Evolutionary conservation across 192 early-diverging fungal genomes (phyloP).

Genomic region (Podochytrium sp.): DNA sequence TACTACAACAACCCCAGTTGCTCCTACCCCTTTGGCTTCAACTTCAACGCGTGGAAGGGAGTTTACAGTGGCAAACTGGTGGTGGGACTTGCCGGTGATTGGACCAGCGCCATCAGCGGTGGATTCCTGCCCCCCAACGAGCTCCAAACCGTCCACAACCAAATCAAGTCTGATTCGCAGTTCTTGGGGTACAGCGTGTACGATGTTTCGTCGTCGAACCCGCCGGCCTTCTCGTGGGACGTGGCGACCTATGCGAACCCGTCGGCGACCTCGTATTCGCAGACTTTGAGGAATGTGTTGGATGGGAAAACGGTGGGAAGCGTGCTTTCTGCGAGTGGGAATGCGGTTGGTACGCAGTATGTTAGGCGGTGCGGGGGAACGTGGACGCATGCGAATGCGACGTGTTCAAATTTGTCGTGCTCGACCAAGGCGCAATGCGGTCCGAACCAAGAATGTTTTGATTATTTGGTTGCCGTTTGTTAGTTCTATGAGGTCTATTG

Average conservation of each 20-base stretch:
- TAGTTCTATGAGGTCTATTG: no score
- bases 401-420: not conserved
- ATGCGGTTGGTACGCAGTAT: not conserved
- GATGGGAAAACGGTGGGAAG: not conserved
- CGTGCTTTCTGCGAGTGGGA: not conserved
- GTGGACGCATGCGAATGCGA: constrained; percentile 2
- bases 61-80: not conserved
- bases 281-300: constrained; percentile 21
- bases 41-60: constrained; percentile 5
- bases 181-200: not conserved
- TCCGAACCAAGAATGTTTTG: not conserved
- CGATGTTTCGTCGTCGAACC: constrained; percentile 9
- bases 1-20: constrained; percentile 19
- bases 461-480: no score
- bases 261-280: not conserved
- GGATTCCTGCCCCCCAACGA: not conserved
- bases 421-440: not conserved
- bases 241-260: not conserved
- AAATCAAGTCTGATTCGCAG: not conserved
- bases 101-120: constrained; percentile 6
- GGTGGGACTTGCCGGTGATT: constrained; percentile 14
- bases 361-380: constrained; percentile 15
- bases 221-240: constrained; percentile 1
- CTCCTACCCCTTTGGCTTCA: constrained; percentile 23
- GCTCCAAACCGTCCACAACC: constrained; percentile 5